Evolutionary conservation across 192 early-diverging fungal species (phyloP), one percentile per base, ranked within the genome.

Genomic region (Geranomyces variabilis): DNA sequence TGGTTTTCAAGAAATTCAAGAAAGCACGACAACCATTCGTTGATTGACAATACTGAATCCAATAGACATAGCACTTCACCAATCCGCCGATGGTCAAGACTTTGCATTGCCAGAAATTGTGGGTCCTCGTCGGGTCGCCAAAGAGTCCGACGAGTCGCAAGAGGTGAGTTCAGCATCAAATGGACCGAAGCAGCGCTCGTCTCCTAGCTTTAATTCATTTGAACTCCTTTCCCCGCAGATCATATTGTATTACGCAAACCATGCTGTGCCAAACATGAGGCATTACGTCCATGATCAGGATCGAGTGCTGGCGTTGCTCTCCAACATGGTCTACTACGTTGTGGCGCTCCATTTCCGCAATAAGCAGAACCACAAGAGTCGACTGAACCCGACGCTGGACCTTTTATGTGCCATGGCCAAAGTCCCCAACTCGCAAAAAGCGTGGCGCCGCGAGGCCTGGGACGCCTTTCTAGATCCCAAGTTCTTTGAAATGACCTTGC

Each of bases 251-350:
- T 49, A 89, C 55, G 71, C 86, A 43, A 63, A 29, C 21, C 17
- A 73, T 8, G 86, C 93, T 1, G 82, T 96, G 14, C 90, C 94
- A 8, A 85, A 86, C 60, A 56, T 96, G 30, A 75, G 89, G 24
- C 78, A 79, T n/a, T 74, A 91, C 53, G 67, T 94, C 33, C 83
- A 81, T 8, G 94, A 96, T 69, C 89, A 90, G 57, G 93, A 94
- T 70, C 80, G 86, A 1, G 84, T 90, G 49, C 79, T 88, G 33
- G 76, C 78, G 3, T 65, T 90, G 0, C 60, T 91, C 4, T 83
- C 81, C 15, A 93, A 92, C 69, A 33, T 94, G n/a, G 86, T 93
- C 74, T 93, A 96, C 69, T 93, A 94, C 79, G 84, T 92, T 28
- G 83, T 94, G 28, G 84, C 77, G 0, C 92, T 93, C 26, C 75